Percentiles rank a stretch among this genome's conserved stretches.
Evolutionary conservation across 192 early-diverging fungal species (phyloP).

Genomic region (Chytriomyces sp.): DNA sequence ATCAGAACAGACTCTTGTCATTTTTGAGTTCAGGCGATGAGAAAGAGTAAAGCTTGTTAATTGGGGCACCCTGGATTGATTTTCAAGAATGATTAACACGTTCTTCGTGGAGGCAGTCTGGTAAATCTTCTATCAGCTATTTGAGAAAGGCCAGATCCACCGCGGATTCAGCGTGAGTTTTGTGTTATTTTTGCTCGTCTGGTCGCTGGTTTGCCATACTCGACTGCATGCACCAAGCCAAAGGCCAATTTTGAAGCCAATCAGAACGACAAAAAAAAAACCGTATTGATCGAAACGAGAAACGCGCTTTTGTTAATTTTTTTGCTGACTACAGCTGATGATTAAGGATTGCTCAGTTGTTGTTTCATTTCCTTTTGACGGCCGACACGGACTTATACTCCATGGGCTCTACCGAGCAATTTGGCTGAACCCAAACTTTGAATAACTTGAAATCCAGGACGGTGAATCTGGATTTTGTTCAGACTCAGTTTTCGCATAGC

Average conservation of each 20-base stretch:
- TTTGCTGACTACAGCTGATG: constrained; percentile 80
- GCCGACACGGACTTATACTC: constrained; percentile 98
- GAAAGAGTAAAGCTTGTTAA: too few species aligned
- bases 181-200: neutral
- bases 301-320: too few species aligned
- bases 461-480: constrained; percentile 21
- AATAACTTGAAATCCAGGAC: constrained; percentile 94
- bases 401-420: constrained; percentile 97
- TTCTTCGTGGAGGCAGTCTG: constrained; percentile 98
- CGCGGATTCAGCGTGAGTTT: constrained; percentile 77
- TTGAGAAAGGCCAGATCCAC: constrained; percentile 93
- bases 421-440: constrained; percentile 88
- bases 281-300: too few species aligned
- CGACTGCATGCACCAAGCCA: constrained; percentile 87
- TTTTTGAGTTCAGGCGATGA: too few species aligned
- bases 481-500: constrained; percentile 87
- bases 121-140: constrained; percentile 99
- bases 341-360: constrained; percentile 60
- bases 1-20: neutral
- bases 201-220: constrained; percentile 81
- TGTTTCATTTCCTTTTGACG: constrained; percentile 91
- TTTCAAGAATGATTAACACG: constrained; percentile 97
- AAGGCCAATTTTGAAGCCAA: constrained; percentile 97
- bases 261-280: constrained; percentile 97
- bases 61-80: constrained; percentile 99